Evolutionary conservation across 2,329 filamentous ascomycete genomes (phyloP), one percentile per base, ranked within the genome.

Genomic region (Lecanicillium sp.): DNA sequence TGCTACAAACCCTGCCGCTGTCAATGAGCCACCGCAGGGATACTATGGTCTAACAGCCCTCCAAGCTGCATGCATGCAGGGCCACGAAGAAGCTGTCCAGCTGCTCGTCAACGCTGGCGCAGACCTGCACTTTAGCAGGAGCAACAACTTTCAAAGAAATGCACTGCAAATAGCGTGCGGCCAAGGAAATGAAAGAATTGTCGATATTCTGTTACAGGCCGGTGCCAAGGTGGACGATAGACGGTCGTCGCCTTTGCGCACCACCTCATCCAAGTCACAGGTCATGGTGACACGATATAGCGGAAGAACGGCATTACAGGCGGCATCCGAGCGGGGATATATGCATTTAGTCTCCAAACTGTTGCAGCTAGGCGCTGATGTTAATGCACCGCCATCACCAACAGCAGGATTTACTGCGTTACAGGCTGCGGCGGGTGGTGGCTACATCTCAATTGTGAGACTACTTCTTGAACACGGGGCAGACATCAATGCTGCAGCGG

Each of bases 221-320:
- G 38, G 38, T 3, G 38, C 38, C 7, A n/a, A 27, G 18, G 33
- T 40, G 27, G 7, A 40, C n/a, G 19, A 35, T 19, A 7, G 28
- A 14, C 25, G 3, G 5, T 27, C n/a, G 4, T 35, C 8, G 8
- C 14, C 13, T 3, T 28, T 25, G 9, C 4, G 13, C n/a, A 11
- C 12, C 20, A 5, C n/a, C 16, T 4, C 15, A 15, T 25, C 20
- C 16, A 9, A 15, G 9, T 20, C 20, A 6, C 30, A 20, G 14
- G 15, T 30, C 30, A n/a, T 9, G 2, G 33, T 40, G 9, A 37
- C 43, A 16, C 59, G 43, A 52, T 62, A 60, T 40, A 51, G 52
- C 33, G 62, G 45, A 38, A 57, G 48, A 46, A 70, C 43, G 49
- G 64, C 49, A 44, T 61, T 57, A 51, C 69, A 48, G 55, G 55